Evolutionary conservation across 192 early-diverging fungal genomes (phyloP).

Genomic region (Backusella morwellensis): DNA sequence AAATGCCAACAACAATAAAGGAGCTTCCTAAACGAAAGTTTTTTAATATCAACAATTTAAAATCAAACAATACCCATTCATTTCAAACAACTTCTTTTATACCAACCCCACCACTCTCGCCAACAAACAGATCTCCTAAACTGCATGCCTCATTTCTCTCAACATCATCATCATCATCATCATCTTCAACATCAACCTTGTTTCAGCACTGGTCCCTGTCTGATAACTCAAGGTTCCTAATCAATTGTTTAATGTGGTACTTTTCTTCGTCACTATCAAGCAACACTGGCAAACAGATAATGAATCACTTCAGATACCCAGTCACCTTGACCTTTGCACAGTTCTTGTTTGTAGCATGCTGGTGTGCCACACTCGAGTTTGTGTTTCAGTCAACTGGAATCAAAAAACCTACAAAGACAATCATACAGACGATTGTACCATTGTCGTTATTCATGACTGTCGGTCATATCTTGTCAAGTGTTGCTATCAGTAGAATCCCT

Average conservation of each 20-base stretch:
- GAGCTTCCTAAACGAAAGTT: not conserved
- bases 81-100: not conserved
- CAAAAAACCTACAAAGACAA: constrained; percentile 44
- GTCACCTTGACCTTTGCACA: constrained; percentile 82
- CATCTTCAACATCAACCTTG: not conserved
- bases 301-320: constrained; percentile 75
- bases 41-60: not conserved
- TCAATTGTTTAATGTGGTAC: constrained; percentile 80
- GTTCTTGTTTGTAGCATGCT: constrained; percentile 73
- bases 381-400: constrained; percentile 51
- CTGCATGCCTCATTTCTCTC: not conserved
- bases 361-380: constrained; percentile 47
- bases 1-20: not conserved
- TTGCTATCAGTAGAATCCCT: constrained; percentile 72
- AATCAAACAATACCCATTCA: not conserved
- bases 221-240: constrained; percentile 44
- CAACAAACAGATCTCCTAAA: not conserved
- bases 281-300: constrained; percentile 78
- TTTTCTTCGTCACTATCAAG: constrained; percentile 77
- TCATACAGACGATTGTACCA: constrained; percentile 65
- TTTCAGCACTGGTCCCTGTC: not conserved
- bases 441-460: constrained; percentile 78
- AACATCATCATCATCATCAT: not conserved
- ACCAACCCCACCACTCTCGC: not conserved
- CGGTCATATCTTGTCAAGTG: constrained; percentile 77